phyloP scores from a whole-genome alignment of 805 yeast species.

The Candida nitratophila region DNA sequence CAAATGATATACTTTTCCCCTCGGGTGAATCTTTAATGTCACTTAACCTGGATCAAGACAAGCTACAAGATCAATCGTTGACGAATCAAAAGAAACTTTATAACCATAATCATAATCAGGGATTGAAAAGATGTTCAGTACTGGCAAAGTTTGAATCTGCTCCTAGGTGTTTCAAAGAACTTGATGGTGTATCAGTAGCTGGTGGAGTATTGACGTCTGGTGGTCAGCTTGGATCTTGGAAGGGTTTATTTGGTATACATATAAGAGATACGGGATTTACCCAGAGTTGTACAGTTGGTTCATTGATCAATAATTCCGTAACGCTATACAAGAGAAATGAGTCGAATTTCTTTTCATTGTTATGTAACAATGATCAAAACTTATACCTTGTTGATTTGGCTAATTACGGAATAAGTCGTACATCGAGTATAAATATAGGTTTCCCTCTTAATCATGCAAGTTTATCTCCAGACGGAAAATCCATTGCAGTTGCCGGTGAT shows the following conservation, averaged over 20 bases:
- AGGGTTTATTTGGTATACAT: slow-evolving; percentile 59
- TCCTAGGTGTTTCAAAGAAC: slow-evolving; percentile 64
- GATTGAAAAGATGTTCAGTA: slow-evolving; percentile 26
- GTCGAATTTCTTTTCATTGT: slow-evolving; percentile 45
- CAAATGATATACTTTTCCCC: slow-evolving; percentile 50
- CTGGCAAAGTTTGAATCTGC: slow-evolving; percentile 49
- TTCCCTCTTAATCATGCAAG: slow-evolving; percentile 72
- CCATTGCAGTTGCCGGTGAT: slow-evolving; percentile 71
- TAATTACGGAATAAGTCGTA: slow-evolving; percentile 34
- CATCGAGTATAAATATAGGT: slow-evolving; percentile 41
- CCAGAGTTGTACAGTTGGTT: slow-evolving; percentile 58
- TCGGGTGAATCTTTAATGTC: slow-evolving; percentile 44
- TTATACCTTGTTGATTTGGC: slow-evolving; percentile 58
- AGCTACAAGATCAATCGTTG: background rate
- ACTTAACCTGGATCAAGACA: slow-evolving; percentile 27
- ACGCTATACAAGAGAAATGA: slow-evolving; percentile 38
- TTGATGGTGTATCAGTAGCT: slow-evolving; percentile 39
- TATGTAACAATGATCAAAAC: slow-evolving; percentile 79
- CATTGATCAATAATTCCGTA: slow-evolving; percentile 78
- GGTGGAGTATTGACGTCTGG: slow-evolving; percentile 34
- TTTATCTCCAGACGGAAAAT: slow-evolving; percentile 54
- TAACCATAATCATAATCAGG: background rate
- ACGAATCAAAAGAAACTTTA: slow-evolving; percentile 7
- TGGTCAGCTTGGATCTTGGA: slow-evolving; percentile 30
- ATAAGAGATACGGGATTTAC: slow-evolving; percentile 41